A percentile compares a stretch with the other conserved stretches of the same genome.
Conservation (phyloP, 2,329 filamentous ascomycete species). For the Colletotrichum cuscutae region DNA sequence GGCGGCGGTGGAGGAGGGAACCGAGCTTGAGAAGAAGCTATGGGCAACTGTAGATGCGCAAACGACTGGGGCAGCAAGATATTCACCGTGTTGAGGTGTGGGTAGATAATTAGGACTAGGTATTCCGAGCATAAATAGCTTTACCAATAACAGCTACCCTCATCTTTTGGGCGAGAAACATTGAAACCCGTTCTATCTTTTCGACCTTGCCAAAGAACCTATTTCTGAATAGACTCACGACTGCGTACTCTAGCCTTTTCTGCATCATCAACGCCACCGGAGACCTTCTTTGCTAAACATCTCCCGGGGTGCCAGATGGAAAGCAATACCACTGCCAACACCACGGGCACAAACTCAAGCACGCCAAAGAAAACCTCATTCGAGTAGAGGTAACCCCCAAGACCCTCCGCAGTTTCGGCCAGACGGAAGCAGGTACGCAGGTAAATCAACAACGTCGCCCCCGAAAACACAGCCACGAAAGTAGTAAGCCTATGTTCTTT, state of each 20-base stretch:
- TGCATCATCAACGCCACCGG: background rate
- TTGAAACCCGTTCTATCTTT: background rate
- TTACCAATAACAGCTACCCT: too few species aligned
- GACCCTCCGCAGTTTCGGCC: slow-evolving; percentile 63
- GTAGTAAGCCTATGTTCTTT: slow-evolving; percentile 42
- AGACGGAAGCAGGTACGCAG: slow-evolving; percentile 64
- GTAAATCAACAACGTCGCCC: slow-evolving; percentile 60
- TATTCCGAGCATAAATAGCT: background rate
- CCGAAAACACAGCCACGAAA: slow-evolving; percentile 54
- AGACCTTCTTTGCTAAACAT: slow-evolving; percentile 38
- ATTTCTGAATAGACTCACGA: background rate
- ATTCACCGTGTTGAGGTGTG: background rate
- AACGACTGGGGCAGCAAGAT: background rate
- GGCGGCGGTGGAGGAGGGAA: background rate
- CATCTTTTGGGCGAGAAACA: too few species aligned
- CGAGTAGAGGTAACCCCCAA: slow-evolving; percentile 55
- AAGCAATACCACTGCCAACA: slow-evolving; percentile 58
- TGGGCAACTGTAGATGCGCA: slow-evolving; percentile 19
- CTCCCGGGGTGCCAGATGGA: slow-evolving; percentile 56
- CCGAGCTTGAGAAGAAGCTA: background rate
- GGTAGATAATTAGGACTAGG: too few species aligned
- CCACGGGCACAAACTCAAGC: slow-evolving; percentile 65
- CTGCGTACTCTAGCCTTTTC: slow-evolving; percentile 9
- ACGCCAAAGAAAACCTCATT: slow-evolving; percentile 64
- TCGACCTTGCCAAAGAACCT: background rate